These are phyloP conservation scores for Claviceps capensis DNA, from an alignment of 2,329 filamentous ascomycete species.

Conservation along the genomic window DNA sequence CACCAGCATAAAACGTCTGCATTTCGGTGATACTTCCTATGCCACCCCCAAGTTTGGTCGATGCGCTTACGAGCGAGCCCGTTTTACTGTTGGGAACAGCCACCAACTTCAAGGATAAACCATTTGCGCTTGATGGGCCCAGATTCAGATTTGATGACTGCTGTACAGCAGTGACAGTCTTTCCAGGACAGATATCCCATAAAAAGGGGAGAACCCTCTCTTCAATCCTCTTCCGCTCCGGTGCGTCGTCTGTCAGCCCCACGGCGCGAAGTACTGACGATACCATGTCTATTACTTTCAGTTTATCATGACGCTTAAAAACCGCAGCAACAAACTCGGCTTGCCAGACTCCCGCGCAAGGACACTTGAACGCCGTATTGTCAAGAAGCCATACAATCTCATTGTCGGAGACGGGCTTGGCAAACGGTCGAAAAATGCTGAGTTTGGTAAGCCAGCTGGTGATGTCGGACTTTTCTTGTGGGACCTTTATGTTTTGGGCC, in stretches of 20 bases:
- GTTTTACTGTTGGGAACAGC: constrained; percentile 32
- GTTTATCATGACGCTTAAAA: constrained; percentile 59
- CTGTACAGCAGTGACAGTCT: constrained; percentile 52
- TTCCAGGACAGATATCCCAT: constrained; percentile 58
- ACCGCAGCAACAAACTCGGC: constrained; percentile 74
- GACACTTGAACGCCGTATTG: constrained; percentile 63
- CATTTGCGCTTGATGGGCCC: constrained; percentile 58
- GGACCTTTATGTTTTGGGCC: constrained; percentile 16
- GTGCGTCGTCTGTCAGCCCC: constrained; percentile 48
- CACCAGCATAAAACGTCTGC: constrained; percentile 60
- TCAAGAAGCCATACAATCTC: constrained; percentile 84
- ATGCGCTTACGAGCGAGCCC: constrained; percentile 32
- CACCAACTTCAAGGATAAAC: constrained; percentile 53
- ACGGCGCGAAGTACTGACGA: constrained; percentile 56
- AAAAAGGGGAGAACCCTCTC: constrained; percentile 64
- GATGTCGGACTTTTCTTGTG: constrained; percentile 11
- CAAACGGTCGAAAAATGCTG: constrained; percentile 36
- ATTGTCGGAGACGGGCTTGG: constrained; percentile 42
- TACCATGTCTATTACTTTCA: constrained; percentile 53
- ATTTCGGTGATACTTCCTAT: constrained; percentile 44
- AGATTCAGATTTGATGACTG: constrained; percentile 36
- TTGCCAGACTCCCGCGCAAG: constrained; percentile 46
- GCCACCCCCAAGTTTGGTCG: constrained; percentile 35
- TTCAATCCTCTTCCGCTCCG: constrained; percentile 45
- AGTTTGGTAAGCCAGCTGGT: constrained; percentile 35